Base-by-base conservation (phyloP, 768 basidiomycete species). In the Inosperma sp. region DNA sequence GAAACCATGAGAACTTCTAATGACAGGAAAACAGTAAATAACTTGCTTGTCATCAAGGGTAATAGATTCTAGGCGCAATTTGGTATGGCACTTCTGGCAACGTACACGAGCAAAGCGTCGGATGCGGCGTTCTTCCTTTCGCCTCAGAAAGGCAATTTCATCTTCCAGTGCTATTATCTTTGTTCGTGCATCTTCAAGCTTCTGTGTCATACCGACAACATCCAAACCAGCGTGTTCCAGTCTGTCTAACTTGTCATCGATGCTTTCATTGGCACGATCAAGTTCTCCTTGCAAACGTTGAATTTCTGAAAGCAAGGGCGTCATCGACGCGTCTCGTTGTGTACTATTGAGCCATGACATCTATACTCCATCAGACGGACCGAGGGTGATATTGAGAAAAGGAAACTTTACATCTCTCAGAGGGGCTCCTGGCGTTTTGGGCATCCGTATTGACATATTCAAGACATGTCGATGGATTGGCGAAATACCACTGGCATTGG, bases 161-260 rank as follows among this genome's bases (percentile, higher is more conserved):
- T 83, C 83, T 63, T 90, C 84, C 23, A 91, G 68, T 1, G 62
- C 52, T 5, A 66, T 65, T 13, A 86, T 81, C 55, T 70, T 75
- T 12, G 73, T 63, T 7, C 84, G 78, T 7, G 87, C 85, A 56
- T 89, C 86, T 51, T 83, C 85, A 3, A 92, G 77, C 48, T 80
- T 82, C 67, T 74, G 76, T 0, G 85, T 83, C 29, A 90, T 71
- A 6, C 79, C 81, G 37, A 92, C 80, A 34, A 84, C 84, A 23
- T 81, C 88, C 12, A 85, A 65, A 4, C 90, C 90, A 0, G 85
- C 83, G 50, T 91, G 84, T 60, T 89, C 87, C 3, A 94, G 81
- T 45, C 84, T 82, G 62, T 91, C 89, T 13, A 94, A 74, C 64
- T 93, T 93, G 61, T 91, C 84, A 58, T 94, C 93, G 48, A 94